Base-by-base conservation (phyloP, 345 rosid genomes). In the Salix exigua region DNA sequence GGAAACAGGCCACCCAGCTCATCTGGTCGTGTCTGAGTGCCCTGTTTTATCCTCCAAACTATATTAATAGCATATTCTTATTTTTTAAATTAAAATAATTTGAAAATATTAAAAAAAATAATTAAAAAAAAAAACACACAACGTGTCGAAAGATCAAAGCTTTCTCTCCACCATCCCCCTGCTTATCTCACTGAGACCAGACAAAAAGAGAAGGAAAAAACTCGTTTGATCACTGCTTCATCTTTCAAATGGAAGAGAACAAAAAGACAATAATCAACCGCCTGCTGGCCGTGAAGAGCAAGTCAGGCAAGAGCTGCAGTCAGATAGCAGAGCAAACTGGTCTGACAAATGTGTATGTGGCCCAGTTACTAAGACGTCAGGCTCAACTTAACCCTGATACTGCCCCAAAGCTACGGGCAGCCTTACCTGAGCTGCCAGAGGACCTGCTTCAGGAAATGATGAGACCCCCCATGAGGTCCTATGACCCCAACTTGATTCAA, bases 301-400 rank as follows among this genome's bases (percentile, higher is more conserved):
- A 77, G 6, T 91, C 97, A 50, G 92, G 96, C 74, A 91, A 92
- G 87, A 83, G 85, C 67, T 90, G 71, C 81, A 80, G 65, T 53
- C 87, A 90, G 80, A 63, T 89, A 60, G 94, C 97, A 7, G 80
- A 78, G 74, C 94, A 91, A 81, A 87, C 93, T 1, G 97, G 93
- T 7, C 90, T 91, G 25, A 91, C 99, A 82, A 93, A 95, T 77
- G 97, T 91, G 68, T 92, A 91, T 77, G 94, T 92, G 0, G 96
- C 95, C 19, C 97, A 92, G 89, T 89, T 95, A 17, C 82, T 95
- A 66, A 84, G 87, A 74, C 92, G 97, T 33, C 99, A 92, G 70
- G 99, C 99, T 40, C 94, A 91, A 80, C 97, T 92, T 65, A 88
- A 91, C 82, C 86, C 93, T 44, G 92, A 90, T 1, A 90, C 97